Base-by-base conservation (phyloP, 1,284 basidiomycete species). In the Cutaneotrichosporon mucoides region DNA sequence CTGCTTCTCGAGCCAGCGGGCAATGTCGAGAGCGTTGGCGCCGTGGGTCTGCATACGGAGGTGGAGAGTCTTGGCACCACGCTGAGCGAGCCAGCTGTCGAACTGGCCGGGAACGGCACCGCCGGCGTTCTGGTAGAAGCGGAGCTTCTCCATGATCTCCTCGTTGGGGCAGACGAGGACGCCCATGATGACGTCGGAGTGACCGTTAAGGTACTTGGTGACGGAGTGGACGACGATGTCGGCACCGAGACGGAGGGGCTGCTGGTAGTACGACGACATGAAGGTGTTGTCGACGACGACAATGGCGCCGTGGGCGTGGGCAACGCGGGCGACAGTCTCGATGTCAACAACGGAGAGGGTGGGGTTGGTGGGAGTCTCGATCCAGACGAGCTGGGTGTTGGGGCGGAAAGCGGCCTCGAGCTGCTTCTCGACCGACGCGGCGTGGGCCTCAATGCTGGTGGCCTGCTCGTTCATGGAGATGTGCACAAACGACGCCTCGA, bases 291-390 rank as follows among this genome's bases (percentile, higher is more conserved):
- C 92, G 54, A 96, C 88, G 47, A 65, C 60, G 38, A 64, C 59
- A 9, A 59, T 38, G 43, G 55, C 59, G 51, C 48, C 48, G 59
- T 61, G 59, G 34, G 37, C 48, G 56, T 64, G 59, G n/a, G 62
- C 62, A 36, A 64, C 57, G 36, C 52, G 51, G 7, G 54, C 50
- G 43, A 64, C 62, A 16, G 53, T 50, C 53, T 47, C 57, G 45
- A 64, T 41, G 59, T 64, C 62, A 50, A 93, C 83, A 41, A 84
- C 73, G n/a, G 78, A 74, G 10, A 98, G 85, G 0, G 91, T 92
- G 0, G 95, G 95, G 79, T 98, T 98, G 12, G 93, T 97, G 0
- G 94, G 95, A 0, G 90, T 84, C 79, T 99, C 94, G 72, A 97
- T 86, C 93, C 93, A 98, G 60, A 99, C 85, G n/a, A 98, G 82